A percentile compares a stretch with the other conserved stretches of the same genome.
phyloP scores from a whole-genome alignment of 2,329 filamentous ascomycete genomes.

The Cladosporium sp. region DNA sequence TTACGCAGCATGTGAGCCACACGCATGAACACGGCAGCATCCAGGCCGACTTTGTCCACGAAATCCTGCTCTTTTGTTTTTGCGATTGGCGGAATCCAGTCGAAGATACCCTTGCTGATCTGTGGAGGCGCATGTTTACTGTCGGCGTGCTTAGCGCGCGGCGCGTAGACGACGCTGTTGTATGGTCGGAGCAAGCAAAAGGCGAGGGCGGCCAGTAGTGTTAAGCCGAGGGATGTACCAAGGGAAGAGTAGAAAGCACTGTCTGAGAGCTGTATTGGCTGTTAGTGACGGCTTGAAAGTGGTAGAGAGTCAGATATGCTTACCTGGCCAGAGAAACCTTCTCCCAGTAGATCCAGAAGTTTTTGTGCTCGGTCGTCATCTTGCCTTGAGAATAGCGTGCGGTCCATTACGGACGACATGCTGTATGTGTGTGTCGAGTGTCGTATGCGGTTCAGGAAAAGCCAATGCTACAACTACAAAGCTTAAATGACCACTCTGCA shows the following conservation, averaged over 20 bases:
- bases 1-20: constrained; percentile 90
- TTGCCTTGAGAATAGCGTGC: background rate
- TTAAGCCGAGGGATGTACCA: constrained; percentile 73
- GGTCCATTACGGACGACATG: background rate
- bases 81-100: constrained; percentile 78
- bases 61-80: constrained; percentile 72
- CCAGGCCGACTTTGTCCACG: constrained; percentile 80
- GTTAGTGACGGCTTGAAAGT: background rate
- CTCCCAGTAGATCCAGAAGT: constrained; percentile 38
- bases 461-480: background rate
- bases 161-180: constrained; percentile 89
- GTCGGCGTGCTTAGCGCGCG: constrained; percentile 88
- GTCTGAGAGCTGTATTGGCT: constrained; percentile 44
- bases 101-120: constrained; percentile 79
- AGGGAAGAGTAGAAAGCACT: constrained; percentile 74
- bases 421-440: background rate
- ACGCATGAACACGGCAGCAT: constrained; percentile 85
- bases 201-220: constrained; percentile 65
- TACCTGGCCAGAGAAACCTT: constrained; percentile 36
- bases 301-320: background rate
- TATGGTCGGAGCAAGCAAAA: constrained; percentile 91
- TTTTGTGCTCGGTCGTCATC: constrained; percentile 19
- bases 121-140: constrained; percentile 83
- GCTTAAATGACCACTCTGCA: background rate
- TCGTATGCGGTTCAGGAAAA: background rate